Evolutionary conservation across 108 stramenopile genomes (phyloP).

Genomic region (Seminavis robusta): DNA sequence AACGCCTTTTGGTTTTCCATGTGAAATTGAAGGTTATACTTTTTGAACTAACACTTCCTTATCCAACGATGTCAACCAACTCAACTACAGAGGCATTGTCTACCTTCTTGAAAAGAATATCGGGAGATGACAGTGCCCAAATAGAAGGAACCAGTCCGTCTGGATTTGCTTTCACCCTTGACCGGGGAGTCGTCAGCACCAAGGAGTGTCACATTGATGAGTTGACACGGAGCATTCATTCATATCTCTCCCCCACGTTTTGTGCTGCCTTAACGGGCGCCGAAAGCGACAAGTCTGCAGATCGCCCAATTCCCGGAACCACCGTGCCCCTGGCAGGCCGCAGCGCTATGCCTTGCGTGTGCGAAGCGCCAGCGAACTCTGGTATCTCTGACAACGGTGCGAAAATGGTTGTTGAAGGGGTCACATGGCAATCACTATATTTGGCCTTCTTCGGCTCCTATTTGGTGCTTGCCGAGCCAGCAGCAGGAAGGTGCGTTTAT

Average conservation of each 20-base stretch:
- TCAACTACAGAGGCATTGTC: no score
- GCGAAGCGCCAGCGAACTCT: conserved; percentile 53
- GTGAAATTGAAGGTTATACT: no score
- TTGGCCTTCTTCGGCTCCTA: conserved; percentile 57
- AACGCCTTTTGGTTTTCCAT: no score
- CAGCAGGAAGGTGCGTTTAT: conserved; percentile 12
- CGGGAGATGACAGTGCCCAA: neutral
- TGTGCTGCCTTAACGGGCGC: no score
- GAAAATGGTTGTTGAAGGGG: conserved; percentile 74
- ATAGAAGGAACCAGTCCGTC: neutral
- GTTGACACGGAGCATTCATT: neutral
- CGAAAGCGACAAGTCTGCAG: conserved; percentile 2
- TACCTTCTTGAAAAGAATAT: neutral
- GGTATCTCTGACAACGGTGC: conserved; percentile 34
- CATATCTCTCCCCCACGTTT: conserved; percentile 9
- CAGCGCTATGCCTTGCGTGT: conserved; percentile 80
- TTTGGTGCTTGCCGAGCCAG: conserved; percentile 74
- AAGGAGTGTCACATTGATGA: neutral
- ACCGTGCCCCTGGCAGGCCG: conserved; percentile 58
- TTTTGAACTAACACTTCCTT: no score
- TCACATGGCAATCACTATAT: conserved; percentile 88
- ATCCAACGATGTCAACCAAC: no score
- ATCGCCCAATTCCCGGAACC: conserved; percentile 38
- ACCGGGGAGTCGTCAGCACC: no score
- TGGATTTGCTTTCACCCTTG: conserved; percentile 1